Base-by-base conservation (phyloP, 2,329 filamentous ascomycete species). In the Fusarium sp. region DNA sequence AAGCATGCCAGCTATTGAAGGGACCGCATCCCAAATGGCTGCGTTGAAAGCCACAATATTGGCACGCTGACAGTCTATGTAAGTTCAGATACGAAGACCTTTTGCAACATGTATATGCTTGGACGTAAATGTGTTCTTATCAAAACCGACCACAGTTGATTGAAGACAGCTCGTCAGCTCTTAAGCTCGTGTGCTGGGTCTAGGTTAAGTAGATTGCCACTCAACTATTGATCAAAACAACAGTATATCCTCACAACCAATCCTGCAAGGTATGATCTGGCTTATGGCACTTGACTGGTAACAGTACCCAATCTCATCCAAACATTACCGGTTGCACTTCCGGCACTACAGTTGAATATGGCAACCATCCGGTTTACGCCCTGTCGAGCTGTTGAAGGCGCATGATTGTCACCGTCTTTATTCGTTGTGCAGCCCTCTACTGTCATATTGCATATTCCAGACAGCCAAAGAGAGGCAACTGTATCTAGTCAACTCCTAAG, bases 41-140 rank as follows among this genome's bases (percentile, higher is more conserved):
- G 46, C 43, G 26, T 22, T 20, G 1, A 44, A 65, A 65, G 60
- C 61, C 61, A 65, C 60, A 44, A 44, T 58, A 58, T 49, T 41
- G 40, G 14, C 17, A 39, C 11, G 26, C 22, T 24, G 28, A 33
- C 35, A 37, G 35, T 17, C 35, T 10, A n/a, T 7, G 35, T n/a
- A 10, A 10, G 15, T 37, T 17, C 15, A 37, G 35, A 55, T 22
- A 44, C 33, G 26, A 46, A 41, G 17, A 14, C 20, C 20, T 35
- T 24, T 24, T 56, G 28, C 19, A 40, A 10, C n/a, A 41, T 28
- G 26, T 37, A 7, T 28, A 8, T 6, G 15, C 15, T 5, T 4
- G 33, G 7, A 14, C 19, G 17, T 17, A 6, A 45, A 17, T 13
- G n/a, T 32, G 3, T 10, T 17, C 20, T 40, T 33, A 6, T 17